These are phyloP conservation scores for Lentinula sp. DNA, from an alignment of 768 basidiomycete species.

Conservation along the genomic window DNA sequence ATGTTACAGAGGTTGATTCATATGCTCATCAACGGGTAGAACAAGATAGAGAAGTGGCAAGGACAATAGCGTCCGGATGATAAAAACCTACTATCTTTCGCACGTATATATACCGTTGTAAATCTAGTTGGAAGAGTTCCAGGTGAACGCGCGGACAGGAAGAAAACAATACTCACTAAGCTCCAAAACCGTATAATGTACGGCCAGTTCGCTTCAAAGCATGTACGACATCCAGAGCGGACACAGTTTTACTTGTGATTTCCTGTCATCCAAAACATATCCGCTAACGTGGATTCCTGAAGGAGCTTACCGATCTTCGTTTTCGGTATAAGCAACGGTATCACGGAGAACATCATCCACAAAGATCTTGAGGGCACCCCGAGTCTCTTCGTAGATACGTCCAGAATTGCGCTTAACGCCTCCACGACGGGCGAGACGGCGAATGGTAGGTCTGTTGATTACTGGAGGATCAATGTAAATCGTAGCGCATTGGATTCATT, in stretches of 20 bases:
- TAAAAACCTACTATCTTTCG: too few relatives aligned
- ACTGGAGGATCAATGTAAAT: not conserved
- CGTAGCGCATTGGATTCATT: not conserved
- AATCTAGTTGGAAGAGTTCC: too few relatives aligned
- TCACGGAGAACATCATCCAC: conserved; percentile 2
- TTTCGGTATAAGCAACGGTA: conserved; percentile 1
- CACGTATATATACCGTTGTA: too few relatives aligned
- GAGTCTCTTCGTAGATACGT: not conserved
- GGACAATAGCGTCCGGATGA: too few relatives aligned
- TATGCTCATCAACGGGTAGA: too few relatives aligned
- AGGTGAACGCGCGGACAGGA: too few relatives aligned
- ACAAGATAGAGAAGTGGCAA: too few relatives aligned
- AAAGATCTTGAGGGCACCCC: not conserved
- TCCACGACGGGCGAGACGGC: conserved; percentile 6
- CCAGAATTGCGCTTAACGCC: conserved; percentile 5
- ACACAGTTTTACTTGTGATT: not conserved
- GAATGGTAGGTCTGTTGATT: conserved; percentile 1
- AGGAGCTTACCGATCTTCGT: not conserved
- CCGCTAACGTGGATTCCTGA: not conserved
- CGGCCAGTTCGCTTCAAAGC: conserved; percentile 2
- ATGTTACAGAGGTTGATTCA: too few relatives aligned
- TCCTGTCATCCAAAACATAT: too few relatives aligned
- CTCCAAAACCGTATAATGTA: conserved; percentile 3
- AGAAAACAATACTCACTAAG: not conserved
- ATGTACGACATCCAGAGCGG: conserved; percentile 2